Evolutionary conservation across 2,329 filamentous ascomycete species (phyloP), one percentile per base, ranked within the genome.

Genomic region (Fusarium oxysporum): DNA sequence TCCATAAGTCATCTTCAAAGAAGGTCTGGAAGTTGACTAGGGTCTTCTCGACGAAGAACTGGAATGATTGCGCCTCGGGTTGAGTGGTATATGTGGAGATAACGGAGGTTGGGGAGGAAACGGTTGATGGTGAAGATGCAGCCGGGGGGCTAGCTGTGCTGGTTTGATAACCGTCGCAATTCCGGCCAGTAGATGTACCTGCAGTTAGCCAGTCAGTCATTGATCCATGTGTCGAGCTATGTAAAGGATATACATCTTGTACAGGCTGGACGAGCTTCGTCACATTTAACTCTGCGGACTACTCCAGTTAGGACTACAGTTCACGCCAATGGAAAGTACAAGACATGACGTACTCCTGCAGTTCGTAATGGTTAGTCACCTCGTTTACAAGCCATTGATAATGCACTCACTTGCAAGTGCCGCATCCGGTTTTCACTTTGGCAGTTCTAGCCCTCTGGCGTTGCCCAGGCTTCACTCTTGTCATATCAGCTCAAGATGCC

Each of bases 221-320:
- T 7, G 23, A 17, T 21, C 9, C 17, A 10, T 21, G 5, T 13
- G 2, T 3, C 6, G 5, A 17, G 2, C 11, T 8, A 32, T 14
- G 10, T 4, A 55, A 21, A 32, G 11, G n/a, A 17, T 45, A 17
- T 21, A 70, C 70, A 72, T 33, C 53, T 48, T 10, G 21, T n/a
- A 51, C 70, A 72, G 4, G n/a, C 19, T 6, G 70, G 70, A 8
- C 43, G 65, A 0, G 3, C 53, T 12, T 72, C 70, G 6, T 72
- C 70, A n/a, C 70, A 73, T 4, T 72, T 72, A 0, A 72, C 70
- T 28, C 48, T 44, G 6, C 70, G 65, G 9, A 72, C 70, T 72
- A 8, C 2, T 11, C 2, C 3, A 3, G 14, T 68, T 14, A 48
- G 51, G 30, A 33, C 9, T 5, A 19, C 14, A 23, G 25, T 7